Conservation (phyloP, 164 flowering plant species). For the Liquidambar formosana region DNA sequence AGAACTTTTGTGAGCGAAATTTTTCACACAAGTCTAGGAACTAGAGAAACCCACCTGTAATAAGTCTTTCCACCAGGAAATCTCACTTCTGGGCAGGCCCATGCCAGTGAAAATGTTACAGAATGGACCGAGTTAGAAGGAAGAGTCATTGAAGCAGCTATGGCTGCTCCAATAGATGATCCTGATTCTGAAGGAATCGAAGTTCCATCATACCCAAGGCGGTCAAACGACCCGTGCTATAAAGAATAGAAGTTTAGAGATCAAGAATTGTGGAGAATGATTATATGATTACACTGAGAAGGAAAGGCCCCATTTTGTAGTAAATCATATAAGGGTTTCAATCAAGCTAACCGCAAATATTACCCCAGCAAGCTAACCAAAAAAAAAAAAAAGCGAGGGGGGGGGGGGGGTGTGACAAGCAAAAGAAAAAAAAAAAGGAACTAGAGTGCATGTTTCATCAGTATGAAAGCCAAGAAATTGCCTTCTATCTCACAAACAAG, state of each 20-base stretch:
- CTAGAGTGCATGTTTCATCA: too few relatives aligned
- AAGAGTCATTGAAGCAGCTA: slow-evolving; percentile 70
- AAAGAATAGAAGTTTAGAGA: slow-evolving; percentile 9
- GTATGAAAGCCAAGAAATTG: too few relatives aligned
- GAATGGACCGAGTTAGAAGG: slow-evolving; percentile 53
- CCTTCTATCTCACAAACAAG: not conserved
- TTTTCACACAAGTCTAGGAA: not conserved
- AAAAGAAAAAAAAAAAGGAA: too few relatives aligned
- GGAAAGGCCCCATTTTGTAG: not conserved
- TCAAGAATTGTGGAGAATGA: slow-evolving; percentile 8
- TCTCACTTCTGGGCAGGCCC: slow-evolving; percentile 80
- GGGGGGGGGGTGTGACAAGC: too few relatives aligned
- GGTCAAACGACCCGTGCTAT: slow-evolving; percentile 79
- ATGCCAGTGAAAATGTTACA: slow-evolving; percentile 82
- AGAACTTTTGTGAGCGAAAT: not conserved
- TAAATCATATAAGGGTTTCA: not conserved
- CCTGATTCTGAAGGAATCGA: slow-evolving; percentile 63
- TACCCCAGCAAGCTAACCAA: too few relatives aligned
- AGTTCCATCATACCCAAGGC: slow-evolving; percentile 35
- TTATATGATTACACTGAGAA: not conserved
- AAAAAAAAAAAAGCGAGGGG: too few relatives aligned
- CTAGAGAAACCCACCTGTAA: slow-evolving; percentile 44
- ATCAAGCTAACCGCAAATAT: not conserved
- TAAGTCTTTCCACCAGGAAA: slow-evolving; percentile 70
- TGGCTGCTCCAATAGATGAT: slow-evolving; percentile 85